These are phyloP conservation scores for Gossypium longicalyx DNA, from an alignment of 345 rosid genomes.

Conservation along the genomic window DNA sequence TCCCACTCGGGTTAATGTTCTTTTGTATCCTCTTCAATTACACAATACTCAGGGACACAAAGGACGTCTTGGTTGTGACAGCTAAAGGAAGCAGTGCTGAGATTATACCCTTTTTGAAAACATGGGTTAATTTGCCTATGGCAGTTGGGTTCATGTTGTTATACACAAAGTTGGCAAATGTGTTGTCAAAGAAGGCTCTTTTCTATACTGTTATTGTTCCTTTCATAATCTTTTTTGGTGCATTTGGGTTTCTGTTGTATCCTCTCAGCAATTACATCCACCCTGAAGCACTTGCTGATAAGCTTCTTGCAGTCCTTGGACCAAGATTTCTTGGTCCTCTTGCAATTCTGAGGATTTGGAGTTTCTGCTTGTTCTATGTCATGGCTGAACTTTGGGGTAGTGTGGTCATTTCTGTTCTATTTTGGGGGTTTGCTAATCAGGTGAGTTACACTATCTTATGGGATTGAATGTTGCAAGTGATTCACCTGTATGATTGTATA, in stretches of 20 bases:
- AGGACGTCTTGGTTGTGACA: constrained; percentile 94
- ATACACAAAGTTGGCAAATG: constrained; percentile 72
- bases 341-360: constrained; percentile 95
- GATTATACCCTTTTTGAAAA: constrained; percentile 91
- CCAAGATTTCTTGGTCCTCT: constrained; percentile 96
- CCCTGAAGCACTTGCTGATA: constrained; percentile 79
- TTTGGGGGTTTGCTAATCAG: constrained; percentile 99
- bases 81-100: constrained; percentile 96
- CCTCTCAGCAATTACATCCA: constrained; percentile 87
- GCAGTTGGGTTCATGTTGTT: constrained; percentile 94
- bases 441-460: constrained; percentile 29
- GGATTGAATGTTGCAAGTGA: background rate
- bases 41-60: constrained; percentile 95
- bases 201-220: constrained; percentile 84
- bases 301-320: constrained; percentile 66
- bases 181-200: constrained; percentile 77
- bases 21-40: constrained; percentile 91
- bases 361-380: constrained; percentile 93
- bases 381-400: constrained; percentile 99
- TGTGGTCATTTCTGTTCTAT: constrained; percentile 89
- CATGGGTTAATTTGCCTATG: constrained; percentile 99
- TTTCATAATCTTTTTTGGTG: constrained; percentile 88
- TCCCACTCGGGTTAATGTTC: constrained; percentile 93
- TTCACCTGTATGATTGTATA: background rate
- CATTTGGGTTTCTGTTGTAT: constrained; percentile 84